phyloP scores from a whole-genome alignment of 441 rosid genomes.

The Pelargonium hybrid region DNA sequence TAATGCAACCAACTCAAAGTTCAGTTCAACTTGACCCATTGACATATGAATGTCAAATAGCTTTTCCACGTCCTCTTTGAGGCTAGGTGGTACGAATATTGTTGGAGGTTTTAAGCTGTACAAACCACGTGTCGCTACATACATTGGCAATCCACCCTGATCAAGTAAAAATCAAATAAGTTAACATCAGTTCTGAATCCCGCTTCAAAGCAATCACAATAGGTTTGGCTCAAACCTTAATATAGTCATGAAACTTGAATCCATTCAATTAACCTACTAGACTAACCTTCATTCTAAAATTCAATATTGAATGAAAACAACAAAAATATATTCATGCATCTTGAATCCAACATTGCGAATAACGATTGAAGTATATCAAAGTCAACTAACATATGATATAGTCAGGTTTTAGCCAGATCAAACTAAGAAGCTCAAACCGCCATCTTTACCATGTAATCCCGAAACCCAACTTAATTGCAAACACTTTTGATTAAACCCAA shows the following conservation, averaged over 20 bases:
- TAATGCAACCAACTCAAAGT: conserved; percentile 61
- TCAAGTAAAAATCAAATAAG: conserved; percentile 11
- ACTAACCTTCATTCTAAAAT: not conserved
- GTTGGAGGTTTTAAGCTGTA: conserved; percentile 86
- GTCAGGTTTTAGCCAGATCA: no score
- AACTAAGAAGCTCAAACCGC: no score
- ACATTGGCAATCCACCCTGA: conserved; percentile 89
- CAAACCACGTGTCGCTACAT: conserved; percentile 76
- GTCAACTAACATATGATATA: no score
- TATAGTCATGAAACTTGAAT: not conserved
- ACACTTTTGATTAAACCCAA: no score
- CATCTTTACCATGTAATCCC: no score
- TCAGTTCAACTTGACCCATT: conserved; percentile 56
- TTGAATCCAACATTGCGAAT: no score
- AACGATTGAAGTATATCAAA: no score
- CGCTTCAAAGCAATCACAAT: not conserved
- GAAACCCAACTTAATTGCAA: no score
- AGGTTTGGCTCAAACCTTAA: not conserved
- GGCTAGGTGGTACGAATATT: conserved; percentile 67
- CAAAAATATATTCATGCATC: no score
- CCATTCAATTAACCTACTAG: not conserved
- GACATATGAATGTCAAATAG: conserved; percentile 25
- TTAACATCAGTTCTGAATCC: conserved; percentile 1
- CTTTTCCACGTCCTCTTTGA: conserved; percentile 76
- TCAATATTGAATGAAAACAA: no score